Conservation (phyloP, 495 filamentous ascomycete species). For the Elasticomyces elasticus region DNA sequence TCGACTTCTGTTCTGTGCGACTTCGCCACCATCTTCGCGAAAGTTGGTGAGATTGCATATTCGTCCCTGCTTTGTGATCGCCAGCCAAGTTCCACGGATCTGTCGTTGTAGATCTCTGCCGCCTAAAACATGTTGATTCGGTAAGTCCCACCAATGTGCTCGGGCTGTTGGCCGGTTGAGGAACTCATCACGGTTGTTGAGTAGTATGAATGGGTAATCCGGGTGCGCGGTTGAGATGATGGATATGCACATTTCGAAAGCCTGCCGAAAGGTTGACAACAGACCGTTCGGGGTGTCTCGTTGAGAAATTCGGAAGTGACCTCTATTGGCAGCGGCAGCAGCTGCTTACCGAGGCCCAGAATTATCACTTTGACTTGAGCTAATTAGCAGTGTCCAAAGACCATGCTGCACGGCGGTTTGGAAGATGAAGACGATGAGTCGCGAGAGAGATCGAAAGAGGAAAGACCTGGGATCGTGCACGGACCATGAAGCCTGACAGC, state of each 20-base stretch:
- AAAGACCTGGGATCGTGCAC: no score
- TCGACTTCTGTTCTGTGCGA: slow-evolving; percentile 55
- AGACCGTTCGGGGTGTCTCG: no score
- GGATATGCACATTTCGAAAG: slow-evolving; percentile 74
- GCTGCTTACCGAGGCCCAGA: no score
- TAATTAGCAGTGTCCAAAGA: no score
- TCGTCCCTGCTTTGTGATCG: slow-evolving; percentile 72
- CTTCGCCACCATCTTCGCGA: slow-evolving; percentile 58
- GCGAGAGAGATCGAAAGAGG: no score
- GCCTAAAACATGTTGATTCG: slow-evolving; percentile 51
- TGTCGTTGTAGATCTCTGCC: slow-evolving; percentile 58
- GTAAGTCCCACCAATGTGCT: slow-evolving; percentile 71
- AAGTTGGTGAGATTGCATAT: slow-evolving; percentile 93
- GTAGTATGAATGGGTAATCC: slow-evolving; percentile 73
- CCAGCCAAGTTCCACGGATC: slow-evolving; percentile 83
- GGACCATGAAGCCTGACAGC: no score
- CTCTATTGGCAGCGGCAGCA: no score
- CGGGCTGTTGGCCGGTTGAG: slow-evolving; percentile 76
- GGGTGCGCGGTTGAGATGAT: slow-evolving; percentile 85
- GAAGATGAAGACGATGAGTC: no score
- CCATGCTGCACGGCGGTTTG: no score
- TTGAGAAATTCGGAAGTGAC: no score
- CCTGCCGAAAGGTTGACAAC: no score
- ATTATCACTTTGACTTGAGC: no score
- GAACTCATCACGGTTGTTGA: slow-evolving; percentile 94